These are phyloP conservation scores for Geosmithia morbida DNA, from an alignment of 2,329 filamentous ascomycete genomes.

Conservation along the genomic window DNA sequence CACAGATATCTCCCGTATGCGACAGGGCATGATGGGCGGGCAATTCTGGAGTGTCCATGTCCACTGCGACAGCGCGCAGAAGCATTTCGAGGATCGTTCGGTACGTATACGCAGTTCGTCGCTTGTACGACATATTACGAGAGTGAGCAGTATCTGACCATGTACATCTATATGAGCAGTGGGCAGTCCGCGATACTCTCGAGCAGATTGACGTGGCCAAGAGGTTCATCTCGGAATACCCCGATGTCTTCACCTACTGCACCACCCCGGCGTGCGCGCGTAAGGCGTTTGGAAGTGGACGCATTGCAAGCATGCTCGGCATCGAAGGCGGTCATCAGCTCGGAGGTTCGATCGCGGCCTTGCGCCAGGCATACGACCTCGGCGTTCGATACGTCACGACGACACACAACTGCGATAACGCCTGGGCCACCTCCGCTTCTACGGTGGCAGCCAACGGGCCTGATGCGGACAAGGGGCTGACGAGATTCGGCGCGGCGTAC, in stretches of 20 bases:
- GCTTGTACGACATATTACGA: too few species aligned
- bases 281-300: slow-evolving; percentile 14
- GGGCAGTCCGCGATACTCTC: slow-evolving; percentile 7
- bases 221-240: slow-evolving; percentile 18
- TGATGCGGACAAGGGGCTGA: slow-evolving; percentile 8
- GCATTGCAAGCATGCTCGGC: slow-evolving; percentile 20
- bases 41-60: slow-evolving; percentile 16
- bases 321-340: slow-evolving; percentile 21
- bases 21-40: slow-evolving; percentile 12
- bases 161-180: not conserved
- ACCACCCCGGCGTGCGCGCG: slow-evolving; percentile 10
- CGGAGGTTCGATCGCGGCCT: slow-evolving; percentile 15
- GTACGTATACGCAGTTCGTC: slow-evolving; percentile 6
- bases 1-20: slow-evolving; percentile 12
- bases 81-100: slow-evolving; percentile 11
- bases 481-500: slow-evolving; percentile 10
- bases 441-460: slow-evolving; percentile 11
- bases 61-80: slow-evolving; percentile 9
- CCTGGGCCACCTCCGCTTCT: slow-evolving; percentile 10
- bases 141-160: too few species aligned
- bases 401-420: slow-evolving; percentile 12
- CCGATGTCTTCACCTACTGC: slow-evolving; percentile 15
- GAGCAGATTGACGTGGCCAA: slow-evolving; percentile 19
- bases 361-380: slow-evolving; percentile 19
- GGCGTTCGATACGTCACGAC: slow-evolving; percentile 21